These are phyloP conservation scores for Verticillium albo-atrum DNA, from an alignment of 2,329 filamentous ascomycete species.

Conservation along the genomic window DNA sequence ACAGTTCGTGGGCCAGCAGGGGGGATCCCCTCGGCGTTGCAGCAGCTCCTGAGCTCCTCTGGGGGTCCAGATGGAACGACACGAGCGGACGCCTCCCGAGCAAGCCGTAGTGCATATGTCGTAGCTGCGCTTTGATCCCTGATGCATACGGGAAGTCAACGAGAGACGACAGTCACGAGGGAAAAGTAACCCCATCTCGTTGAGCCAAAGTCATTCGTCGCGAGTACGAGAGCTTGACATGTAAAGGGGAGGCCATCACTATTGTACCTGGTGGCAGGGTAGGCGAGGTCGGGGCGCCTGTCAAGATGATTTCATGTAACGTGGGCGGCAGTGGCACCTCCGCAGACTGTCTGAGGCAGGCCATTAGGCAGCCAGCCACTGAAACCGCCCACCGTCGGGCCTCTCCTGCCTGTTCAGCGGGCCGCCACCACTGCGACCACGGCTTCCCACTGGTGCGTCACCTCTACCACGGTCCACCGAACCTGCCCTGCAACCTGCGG, in stretches of 20 bases:
- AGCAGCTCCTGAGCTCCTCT: neutral
- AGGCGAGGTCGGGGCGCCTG: too few relatives aligned
- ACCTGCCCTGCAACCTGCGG: neutral
- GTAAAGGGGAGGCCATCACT: too few relatives aligned
- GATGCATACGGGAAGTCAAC: too few relatives aligned
- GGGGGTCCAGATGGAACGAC: neutral
- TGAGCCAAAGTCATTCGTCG: too few relatives aligned
- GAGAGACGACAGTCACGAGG: too few relatives aligned
- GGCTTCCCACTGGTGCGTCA: neutral
- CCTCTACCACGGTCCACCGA: neutral
- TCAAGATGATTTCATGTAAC: neutral
- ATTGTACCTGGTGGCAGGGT: too few relatives aligned
- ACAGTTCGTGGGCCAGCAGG: neutral
- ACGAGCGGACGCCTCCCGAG: neutral
- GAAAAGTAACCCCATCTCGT: too few relatives aligned
- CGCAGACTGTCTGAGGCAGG: neutral
- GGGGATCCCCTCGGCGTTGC: neutral
- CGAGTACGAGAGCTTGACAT: too few relatives aligned
- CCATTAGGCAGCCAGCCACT: neutral
- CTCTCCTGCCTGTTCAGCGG: neutral
- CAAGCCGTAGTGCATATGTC: neutral
- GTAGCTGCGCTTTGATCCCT: too few relatives aligned
- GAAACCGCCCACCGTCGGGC: neutral
- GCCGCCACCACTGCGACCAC: neutral
- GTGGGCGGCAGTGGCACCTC: neutral